Evolutionary conservation across 2,329 filamentous ascomycete genomes (phyloP).

Genomic region (Ilyonectria mors-panacis): DNA sequence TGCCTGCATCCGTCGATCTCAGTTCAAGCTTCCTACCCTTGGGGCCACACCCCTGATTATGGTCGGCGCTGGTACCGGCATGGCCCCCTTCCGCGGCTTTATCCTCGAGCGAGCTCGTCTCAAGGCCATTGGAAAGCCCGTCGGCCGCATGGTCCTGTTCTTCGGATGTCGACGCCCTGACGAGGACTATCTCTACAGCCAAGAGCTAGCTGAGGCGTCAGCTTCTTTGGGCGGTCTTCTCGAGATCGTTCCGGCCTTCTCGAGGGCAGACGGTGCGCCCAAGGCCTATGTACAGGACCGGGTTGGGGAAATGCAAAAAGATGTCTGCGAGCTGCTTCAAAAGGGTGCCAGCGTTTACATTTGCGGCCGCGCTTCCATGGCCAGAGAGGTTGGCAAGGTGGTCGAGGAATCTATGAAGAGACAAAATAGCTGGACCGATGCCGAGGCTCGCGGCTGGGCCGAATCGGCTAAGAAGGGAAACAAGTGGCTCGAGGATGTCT

Average conservation of each 20-base stretch:
- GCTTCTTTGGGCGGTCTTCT: constrained; percentile 31
- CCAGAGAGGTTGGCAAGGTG: constrained; percentile 59
- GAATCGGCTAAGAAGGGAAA: constrained; percentile 63
- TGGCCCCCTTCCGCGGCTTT: constrained; percentile 58
- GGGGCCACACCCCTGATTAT: constrained; percentile 64
- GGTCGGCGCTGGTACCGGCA: constrained; percentile 65
- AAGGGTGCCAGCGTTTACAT: constrained; percentile 58
- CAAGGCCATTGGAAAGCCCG: constrained; percentile 37
- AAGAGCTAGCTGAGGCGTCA: constrained; percentile 50
- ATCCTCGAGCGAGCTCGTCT: constrained; percentile 44
- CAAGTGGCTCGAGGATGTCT: constrained; percentile 70
- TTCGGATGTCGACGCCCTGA: constrained; percentile 70
- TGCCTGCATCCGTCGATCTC: constrained; percentile 49
- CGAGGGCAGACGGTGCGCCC: constrained; percentile 23
- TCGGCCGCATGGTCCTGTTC: constrained; percentile 61
- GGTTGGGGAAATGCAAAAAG: constrained; percentile 50
- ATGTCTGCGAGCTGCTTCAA: constrained; percentile 50
- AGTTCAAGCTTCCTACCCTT: constrained; percentile 62
- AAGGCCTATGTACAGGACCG: constrained; percentile 57
- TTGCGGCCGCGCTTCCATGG: constrained; percentile 59
- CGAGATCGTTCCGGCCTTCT: constrained; percentile 41
- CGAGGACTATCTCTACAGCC: constrained; percentile 69
- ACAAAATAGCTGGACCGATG: constrained; percentile 56
- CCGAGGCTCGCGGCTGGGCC: constrained; percentile 60
- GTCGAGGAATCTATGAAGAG: constrained; percentile 55